Evolutionary conservation across 176 grass and related monocot species (phyloP), one percentile per base, ranked within the genome.

Genomic region (Areca catechu): DNA sequence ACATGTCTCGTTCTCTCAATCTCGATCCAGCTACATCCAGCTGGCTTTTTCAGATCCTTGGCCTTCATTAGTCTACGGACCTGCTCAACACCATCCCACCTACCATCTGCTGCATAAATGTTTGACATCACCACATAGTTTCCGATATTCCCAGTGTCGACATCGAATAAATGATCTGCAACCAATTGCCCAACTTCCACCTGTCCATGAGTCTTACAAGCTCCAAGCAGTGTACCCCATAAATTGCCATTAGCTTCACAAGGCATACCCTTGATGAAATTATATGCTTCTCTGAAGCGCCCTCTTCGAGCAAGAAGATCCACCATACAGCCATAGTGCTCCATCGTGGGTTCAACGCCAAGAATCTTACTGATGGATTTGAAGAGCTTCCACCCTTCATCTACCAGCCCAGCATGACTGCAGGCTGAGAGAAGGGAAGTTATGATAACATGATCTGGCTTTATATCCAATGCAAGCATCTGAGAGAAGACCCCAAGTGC

Each of bases 1-100:
- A 83, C 72, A 70, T 91, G 79, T 2, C 87, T 76, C 4, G 62
- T 60, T 53, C 71, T 79, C 30, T 78, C 75, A 61, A 88, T 22
- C 62, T 88, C 79, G 48, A 88, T 63, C 84, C 84, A 88, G 55
- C 88, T 91, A 52, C 79, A 83, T 67, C 88, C 88, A 20, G 88
- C 82, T 53, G 82, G 88, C 60, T 86, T 86, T 51, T 83, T 91
- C 69, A 83, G 71, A 73, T 86, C 71, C 56, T 71, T 86, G 29
- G 79, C 65, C 23, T 86, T 80, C 79, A 86, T 83, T 55, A 86
- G 69, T 48, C 68, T 86, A 34, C 88, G 62, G 22, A 91, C 79
- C 71, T 86, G 30, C 53, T 83, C 88, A 70, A 91, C 83, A 52
- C 68, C 28, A 15, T 74, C 72, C 88, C 82, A 91, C 54, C 75